These are phyloP conservation scores for Pseudonitzschia multiseries DNA, from an alignment of 108 stramenopile species.

Conservation along the genomic window DNA sequence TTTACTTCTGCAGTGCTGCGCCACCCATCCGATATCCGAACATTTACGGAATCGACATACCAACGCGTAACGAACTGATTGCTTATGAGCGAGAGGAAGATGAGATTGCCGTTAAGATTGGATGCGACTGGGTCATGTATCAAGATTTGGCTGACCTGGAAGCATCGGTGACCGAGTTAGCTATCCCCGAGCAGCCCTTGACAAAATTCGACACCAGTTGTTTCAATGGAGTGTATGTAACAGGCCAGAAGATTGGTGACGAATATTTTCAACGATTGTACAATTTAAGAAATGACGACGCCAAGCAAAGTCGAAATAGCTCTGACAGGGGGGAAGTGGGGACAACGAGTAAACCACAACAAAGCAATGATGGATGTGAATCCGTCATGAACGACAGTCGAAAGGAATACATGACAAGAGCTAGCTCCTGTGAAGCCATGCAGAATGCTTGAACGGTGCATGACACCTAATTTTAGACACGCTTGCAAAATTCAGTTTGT, in stretches of 20 bases:
- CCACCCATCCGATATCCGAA: constrained; percentile 99
- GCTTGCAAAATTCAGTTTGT: not conserved
- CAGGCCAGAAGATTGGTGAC: constrained; percentile 78
- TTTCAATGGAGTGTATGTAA: constrained; percentile 94
- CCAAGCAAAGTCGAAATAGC: constrained; percentile 50
- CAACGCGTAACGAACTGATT: constrained; percentile 92
- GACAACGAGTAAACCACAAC: constrained; percentile 37
- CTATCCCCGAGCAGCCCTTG: constrained; percentile 27
- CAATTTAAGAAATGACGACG: constrained; percentile 74
- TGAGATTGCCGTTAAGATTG: constrained; percentile 85
- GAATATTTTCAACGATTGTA: constrained; percentile 78
- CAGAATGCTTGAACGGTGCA: not conserved
- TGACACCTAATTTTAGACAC: not conserved
- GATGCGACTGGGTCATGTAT: constrained; percentile 92
- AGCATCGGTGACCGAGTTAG: constrained; percentile 54
- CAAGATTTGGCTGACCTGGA: constrained; percentile 75
- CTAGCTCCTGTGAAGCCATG: constrained; percentile 29
- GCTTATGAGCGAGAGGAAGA: constrained; percentile 89
- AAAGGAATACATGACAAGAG: not conserved
- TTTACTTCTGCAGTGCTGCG: constrained; percentile 93
- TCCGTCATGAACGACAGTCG: constrained; percentile 66
- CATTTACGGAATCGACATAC: constrained; percentile 99
- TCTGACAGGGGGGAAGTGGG: constrained; percentile 9
- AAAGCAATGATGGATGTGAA: constrained; percentile 78
- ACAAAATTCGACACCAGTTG: constrained; percentile 90